Base-by-base conservation (phyloP, 805 yeast genomes). In the Ogataea neopini region DNA sequence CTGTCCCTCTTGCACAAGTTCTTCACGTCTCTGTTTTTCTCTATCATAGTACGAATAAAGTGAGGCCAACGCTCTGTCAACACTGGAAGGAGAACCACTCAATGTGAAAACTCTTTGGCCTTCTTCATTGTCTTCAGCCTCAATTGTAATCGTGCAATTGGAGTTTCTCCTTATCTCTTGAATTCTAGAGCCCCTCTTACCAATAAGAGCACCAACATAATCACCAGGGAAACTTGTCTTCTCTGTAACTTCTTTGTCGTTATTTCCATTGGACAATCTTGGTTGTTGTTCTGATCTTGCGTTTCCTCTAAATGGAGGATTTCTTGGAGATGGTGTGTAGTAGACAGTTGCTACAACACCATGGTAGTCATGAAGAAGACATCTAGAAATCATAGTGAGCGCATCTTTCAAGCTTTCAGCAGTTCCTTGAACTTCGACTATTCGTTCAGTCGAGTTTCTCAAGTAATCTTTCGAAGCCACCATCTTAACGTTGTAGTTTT, bases 161-260 rank as follows among this genome's bases (percentile, higher is more conserved):
- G 90, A 79, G 29, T 76, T 76, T 57, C 85, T 81, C 58, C 96
- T 78, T 43, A 90, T 84, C 51, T 90, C 95, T 65, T 86, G 94
- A 56, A 90, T 88, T 68, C 95, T 79, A 23, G 87, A 72, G 33
- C 96, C 96, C 54, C 84, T 82, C 56, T 85, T 84, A 50, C 97
- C 97, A 58, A 90, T 88, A 45, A 90, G 74, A 43, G 96, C 92
- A 36, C 97, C 97, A 38, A 90, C 96, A 70, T 83, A 82, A 50
- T 83, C 88, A 55, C 85, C 83, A 32, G 95, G 88, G 62, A 88
- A 85, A 23, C 78, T 71, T 15, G 81, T 69, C 2, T 74, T 66
- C 36, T 76, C 75, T 6, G 79, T 57, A 29, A 54, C 53, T 44
- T 69, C 62, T 48, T 57, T 62, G 14, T 49, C 53, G 19, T 32